phyloP scores from a whole-genome alignment of 23 red algal species.

The Gracilaria domingensis region DNA sequence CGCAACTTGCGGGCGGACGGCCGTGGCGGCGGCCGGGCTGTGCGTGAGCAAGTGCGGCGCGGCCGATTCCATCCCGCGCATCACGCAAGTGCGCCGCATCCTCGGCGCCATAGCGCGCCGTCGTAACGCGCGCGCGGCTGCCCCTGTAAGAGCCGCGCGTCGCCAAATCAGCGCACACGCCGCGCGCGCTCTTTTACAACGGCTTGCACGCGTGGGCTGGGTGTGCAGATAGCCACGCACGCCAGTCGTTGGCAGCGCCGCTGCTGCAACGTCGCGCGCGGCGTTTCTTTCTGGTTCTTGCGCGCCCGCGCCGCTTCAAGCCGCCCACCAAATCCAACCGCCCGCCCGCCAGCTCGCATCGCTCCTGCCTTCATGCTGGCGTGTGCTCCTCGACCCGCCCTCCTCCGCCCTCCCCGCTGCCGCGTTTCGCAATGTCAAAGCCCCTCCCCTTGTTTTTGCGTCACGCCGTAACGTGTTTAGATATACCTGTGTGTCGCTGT shows the following conservation, averaged over 20 bases:
- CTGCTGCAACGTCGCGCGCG: no score
- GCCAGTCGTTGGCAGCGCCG: background rate
- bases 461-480: background rate
- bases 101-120: no score
- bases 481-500: background rate
- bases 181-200: background rate
- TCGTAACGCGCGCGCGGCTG: no score
- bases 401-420: no score
- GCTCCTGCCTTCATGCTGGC: background rate
- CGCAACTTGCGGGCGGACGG: background rate
- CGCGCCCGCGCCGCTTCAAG: no score
- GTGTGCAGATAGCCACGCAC: background rate
- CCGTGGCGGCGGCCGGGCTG: constrained; percentile 28
- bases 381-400: no score
- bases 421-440: no score
- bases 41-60: constrained; percentile 39
- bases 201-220: background rate
- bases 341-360: no score
- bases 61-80: constrained; percentile 29
- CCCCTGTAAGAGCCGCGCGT: no score
- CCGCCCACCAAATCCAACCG: no score
- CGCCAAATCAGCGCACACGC: background rate
- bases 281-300: no score
- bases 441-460: no score
- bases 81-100: constrained; percentile 35